Evolutionary conservation across 2,329 filamentous ascomycete genomes (phyloP), one percentile per base, ranked within the genome.

Genomic region (Phyllosticta ampelicida): DNA sequence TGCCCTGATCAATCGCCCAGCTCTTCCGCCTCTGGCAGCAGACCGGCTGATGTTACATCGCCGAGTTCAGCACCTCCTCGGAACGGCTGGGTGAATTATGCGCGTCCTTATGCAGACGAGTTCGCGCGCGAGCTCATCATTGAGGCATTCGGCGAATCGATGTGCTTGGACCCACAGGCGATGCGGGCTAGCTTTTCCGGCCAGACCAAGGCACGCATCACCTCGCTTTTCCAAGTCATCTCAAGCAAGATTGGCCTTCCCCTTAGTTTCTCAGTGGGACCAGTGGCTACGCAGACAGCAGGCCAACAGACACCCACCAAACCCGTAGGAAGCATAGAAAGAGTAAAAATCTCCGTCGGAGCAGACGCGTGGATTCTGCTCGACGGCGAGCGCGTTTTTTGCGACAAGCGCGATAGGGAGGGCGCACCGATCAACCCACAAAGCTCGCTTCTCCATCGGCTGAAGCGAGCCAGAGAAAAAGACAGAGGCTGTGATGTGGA

Each of bases 71-170:
- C 65, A 1, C 62, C 63, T 23, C 63, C 62, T 21, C 61, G 59
- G 51, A 55, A 70, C 9, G 79, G 81, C 4, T 87, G 82, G 77
- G 83, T 95, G 26, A 83, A 83, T 62, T 97, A 97, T 66, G 83
- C 88, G 13, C 84, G 92, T 5, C 92, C 92, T 0, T 95, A 86
- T 66, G 84, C 90, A n/a, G 90, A 96, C 69, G 84, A 89, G 56
- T 78, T 78, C 20, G 74, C 86, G 0, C 78, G 83, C 60, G 87
- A 91, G 68, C 79, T 96, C 20, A 79, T 97, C 23, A 74, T 96
- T 1, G 90, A 97, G 70, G 86, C 95, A 54, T 67, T 66, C 1
- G 50, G 60, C 20, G 71, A 73, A 60, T 84, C 85, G 18, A 68
- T 69, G 0, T 68, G 63, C 1, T 60, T 73, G 2, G 63, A 69